Evolutionary conservation across 805 yeast species (phyloP).

Genomic region (Candida nitratophila): DNA sequence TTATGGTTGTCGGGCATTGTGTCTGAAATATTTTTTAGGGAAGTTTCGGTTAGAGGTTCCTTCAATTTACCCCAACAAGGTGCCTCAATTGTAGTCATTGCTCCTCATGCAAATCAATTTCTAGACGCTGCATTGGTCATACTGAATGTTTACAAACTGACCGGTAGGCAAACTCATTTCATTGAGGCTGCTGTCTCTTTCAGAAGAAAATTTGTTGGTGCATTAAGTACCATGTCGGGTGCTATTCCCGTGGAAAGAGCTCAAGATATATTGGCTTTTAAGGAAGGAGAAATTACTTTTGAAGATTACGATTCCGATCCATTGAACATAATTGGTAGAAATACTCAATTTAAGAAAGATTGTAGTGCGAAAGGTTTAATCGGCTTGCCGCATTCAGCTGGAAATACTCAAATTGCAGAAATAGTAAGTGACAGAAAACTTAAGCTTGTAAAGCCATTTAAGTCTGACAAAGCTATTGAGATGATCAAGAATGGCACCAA

Average conservation of each 20-base stretch:
- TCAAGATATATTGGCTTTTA: conserved; percentile 68
- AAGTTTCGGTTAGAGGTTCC: conserved; percentile 84
- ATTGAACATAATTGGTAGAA: conserved; percentile 53
- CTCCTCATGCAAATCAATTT: conserved; percentile 95
- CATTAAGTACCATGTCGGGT: conserved; percentile 64
- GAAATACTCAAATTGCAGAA: conserved; percentile 65
- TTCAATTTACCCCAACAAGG: conserved; percentile 62
- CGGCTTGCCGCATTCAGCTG: conserved; percentile 72
- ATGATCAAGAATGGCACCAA: conserved; percentile 43
- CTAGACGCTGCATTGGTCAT: conserved; percentile 63
- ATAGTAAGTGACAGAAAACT: conserved; percentile 67
- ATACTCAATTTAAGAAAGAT: conserved; percentile 59
- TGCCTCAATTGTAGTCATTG: conserved; percentile 88
- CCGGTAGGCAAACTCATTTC: conserved; percentile 67
- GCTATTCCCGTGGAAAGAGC: conserved; percentile 91
- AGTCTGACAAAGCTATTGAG: conserved; percentile 38
- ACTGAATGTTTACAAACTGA: conserved; percentile 60
- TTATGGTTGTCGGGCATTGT: conserved; percentile 22
- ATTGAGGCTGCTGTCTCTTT: conserved; percentile 81
- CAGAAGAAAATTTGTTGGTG: conserved; percentile 61
- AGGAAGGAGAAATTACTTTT: conserved; percentile 41
- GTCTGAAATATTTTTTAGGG: conserved; percentile 67
- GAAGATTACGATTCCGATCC: conserved; percentile 44
- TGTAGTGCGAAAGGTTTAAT: conserved; percentile 61
- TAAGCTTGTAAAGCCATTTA: conserved; percentile 61